Evolutionary conservation across 2,329 filamentous ascomycete genomes (phyloP), one percentile per base, ranked within the genome.

Genomic region (Berkeleyomyces basicola): DNA sequence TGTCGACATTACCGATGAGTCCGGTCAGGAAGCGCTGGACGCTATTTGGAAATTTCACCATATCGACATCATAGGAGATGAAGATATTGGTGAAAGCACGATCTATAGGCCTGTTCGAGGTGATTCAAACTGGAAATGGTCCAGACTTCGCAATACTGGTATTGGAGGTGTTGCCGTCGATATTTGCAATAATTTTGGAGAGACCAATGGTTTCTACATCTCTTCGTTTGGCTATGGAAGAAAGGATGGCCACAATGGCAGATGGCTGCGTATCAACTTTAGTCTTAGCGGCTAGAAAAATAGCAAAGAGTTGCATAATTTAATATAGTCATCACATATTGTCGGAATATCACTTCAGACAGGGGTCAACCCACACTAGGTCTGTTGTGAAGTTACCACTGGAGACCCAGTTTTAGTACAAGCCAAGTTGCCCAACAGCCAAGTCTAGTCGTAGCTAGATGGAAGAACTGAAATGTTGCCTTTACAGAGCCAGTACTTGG

Each of bases 401-500:
- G 23, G 23, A 23, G 23, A 23, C 23, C 23, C 23, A 23, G 1
- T 23, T 23, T 23, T 23, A 23, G 23, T 23, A 23, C 23, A 23
- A 23, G 23, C 23, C 23, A 23, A 23, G 23, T 23, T 23, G 23
- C 23, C 23, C 23, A 23, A 23, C 23, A 23, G 23, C 23, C 23
- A 23, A 23, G 23, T 23, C 23, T 23, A 23, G 23, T 23, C 2
- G 23, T 23, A 2, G 23, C 23, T 23, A 23, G 23, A 23, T 23
- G 23, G 23, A 23, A 23, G 23, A 23, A 23, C 23, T 23, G 2
- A 23, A 23, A 88, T 4, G 84, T 82, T 1, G 86, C 85, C 71
- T 86, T 81, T 70, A 84, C 79, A 42, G 79, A 76, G 47, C 83
- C 85, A 55, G 86, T 87, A 36, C 87, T 87, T 62, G 93, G 71